Evolutionary conservation across 768 basidiomycete species (phyloP), one percentile per base, ranked within the genome.

Genomic region (Gautieria morchelliformis): DNA sequence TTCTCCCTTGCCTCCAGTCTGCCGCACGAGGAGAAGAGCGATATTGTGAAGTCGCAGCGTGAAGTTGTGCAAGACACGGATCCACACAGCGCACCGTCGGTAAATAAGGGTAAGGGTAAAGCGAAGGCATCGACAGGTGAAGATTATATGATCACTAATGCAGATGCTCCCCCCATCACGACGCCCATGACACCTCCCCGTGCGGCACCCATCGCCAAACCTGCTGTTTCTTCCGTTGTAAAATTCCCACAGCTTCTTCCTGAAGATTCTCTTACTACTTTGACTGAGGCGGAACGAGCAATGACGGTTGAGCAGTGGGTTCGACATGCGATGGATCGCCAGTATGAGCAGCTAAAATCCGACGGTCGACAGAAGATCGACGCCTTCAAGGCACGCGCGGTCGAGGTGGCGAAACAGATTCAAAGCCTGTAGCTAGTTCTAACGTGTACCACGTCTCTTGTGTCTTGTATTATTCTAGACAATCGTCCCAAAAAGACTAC

Each of bases 271-370:
- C 61, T 68, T 11, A 39, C 58, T 12, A 60, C 61, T 22, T 71
- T 89, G 41, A 81, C 76, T 6, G 85, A 85, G 46, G 80, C 79
- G 19, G 87, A 93, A 66, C 74, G 84, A 59, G 70, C 75, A 19
- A 85, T 93, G 87, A 87, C 89, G 0, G 77, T 93, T 49, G 90
- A 93, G 64, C 81, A 93, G 64, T 88, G 88, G 81, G 83, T 92
- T 58, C 75, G 84, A 55, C 79, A 81, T 62, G 89, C 92, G 70
- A 86, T 89, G 67, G 76, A 76, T 61, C 68, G 80, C 47, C 78
- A 89, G 68, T 82, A 80, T 62, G 81, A 84, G 61, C 79, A 75
- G 58, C 74, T 85, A 64, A 67, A 73, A 68, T 63, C 63, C 47
- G 79, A 84, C 59, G 83, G 78, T 4, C 75, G 75, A 62, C 69